phyloP scores from a whole-genome alignment of 495 filamentous ascomycete species.

The Talaromyces ruber region DNA sequence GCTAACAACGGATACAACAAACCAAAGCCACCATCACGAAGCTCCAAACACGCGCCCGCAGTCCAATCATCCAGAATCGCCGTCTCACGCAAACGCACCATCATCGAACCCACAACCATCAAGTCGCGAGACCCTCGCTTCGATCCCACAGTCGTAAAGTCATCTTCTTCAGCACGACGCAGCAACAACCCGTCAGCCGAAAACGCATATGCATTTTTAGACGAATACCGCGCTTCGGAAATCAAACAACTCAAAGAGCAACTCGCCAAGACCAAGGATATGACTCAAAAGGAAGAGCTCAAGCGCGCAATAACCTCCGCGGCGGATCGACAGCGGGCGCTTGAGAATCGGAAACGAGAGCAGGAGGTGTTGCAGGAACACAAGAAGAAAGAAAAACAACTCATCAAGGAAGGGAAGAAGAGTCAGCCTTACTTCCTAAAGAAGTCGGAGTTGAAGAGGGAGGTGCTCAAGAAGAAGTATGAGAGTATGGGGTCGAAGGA shows the following conservation, averaged over 20 bases:
- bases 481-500: constrained; percentile 72
- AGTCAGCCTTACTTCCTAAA: constrained; percentile 90
- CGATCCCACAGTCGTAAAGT: constrained; percentile 42
- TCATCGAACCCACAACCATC: constrained; percentile 44
- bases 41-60: constrained; percentile 81
- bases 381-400: constrained; percentile 71
- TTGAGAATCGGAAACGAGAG: constrained; percentile 57
- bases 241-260: constrained; percentile 60
- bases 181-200: constrained; percentile 38
- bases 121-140: constrained; percentile 81
- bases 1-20: constrained; percentile 27
- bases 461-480: constrained; percentile 69
- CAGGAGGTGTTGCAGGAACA: constrained; percentile 60
- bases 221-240: constrained; percentile 74
- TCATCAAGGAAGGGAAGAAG: constrained; percentile 78
- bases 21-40: constrained; percentile 37
- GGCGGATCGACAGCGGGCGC: constrained; percentile 60
- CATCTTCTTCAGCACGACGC: constrained; percentile 15
- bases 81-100: constrained; percentile 69
- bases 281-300: constrained; percentile 50
- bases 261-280: constrained; percentile 58
- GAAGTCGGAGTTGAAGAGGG: constrained; percentile 80
- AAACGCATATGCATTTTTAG: constrained; percentile 74
- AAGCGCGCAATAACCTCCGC: constrained; percentile 58
- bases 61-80: constrained; percentile 72